Conservation (phyloP, 352 stramenopile species). For the Phytophthora capsici region DNA sequence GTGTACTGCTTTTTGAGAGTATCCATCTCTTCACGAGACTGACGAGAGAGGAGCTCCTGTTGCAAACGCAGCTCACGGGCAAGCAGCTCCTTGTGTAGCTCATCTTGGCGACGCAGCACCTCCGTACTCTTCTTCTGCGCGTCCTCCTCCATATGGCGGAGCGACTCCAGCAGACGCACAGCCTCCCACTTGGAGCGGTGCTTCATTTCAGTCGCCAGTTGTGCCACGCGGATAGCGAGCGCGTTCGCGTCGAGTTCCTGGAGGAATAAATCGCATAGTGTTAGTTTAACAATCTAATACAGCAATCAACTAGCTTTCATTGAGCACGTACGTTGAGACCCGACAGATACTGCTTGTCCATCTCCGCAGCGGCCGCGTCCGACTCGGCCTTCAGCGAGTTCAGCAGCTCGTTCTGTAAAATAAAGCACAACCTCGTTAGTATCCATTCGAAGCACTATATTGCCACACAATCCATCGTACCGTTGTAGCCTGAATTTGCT, state of each 20-base stretch:
- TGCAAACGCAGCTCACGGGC: conserved; percentile 80
- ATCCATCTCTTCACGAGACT: conserved; percentile 67
- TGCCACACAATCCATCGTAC: conserved; percentile 25
- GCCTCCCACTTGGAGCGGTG: conserved; percentile 88
- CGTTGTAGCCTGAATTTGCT: conserved; percentile 75
- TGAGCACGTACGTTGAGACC: conserved; percentile 58
- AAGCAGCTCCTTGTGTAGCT: conserved; percentile 78
- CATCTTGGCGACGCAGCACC: conserved; percentile 67
- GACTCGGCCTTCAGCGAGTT: conserved; percentile 69
- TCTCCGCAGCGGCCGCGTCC: conserved; percentile 55
- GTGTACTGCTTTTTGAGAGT: conserved; percentile 71
- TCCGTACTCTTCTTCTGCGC: conserved; percentile 75
- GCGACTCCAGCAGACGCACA: conserved; percentile 71
- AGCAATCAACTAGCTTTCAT: neutral
- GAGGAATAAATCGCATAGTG: conserved; percentile 8
- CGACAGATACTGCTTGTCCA: conserved; percentile 82
- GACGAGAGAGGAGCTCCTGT: conserved; percentile 67
- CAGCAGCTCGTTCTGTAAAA: conserved; percentile 62
- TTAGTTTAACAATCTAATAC: neutral
- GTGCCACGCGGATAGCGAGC: conserved; percentile 77
- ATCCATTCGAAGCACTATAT: neutral
- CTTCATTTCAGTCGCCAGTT: conserved; percentile 88
- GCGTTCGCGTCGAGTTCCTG: conserved; percentile 74
- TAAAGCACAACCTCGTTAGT: conserved; percentile 7
- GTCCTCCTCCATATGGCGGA: conserved; percentile 82